These are phyloP conservation scores for Rutstroemia sp. DNA, from an alignment of 2,329 filamentous ascomycete species.

Conservation along the genomic window DNA sequence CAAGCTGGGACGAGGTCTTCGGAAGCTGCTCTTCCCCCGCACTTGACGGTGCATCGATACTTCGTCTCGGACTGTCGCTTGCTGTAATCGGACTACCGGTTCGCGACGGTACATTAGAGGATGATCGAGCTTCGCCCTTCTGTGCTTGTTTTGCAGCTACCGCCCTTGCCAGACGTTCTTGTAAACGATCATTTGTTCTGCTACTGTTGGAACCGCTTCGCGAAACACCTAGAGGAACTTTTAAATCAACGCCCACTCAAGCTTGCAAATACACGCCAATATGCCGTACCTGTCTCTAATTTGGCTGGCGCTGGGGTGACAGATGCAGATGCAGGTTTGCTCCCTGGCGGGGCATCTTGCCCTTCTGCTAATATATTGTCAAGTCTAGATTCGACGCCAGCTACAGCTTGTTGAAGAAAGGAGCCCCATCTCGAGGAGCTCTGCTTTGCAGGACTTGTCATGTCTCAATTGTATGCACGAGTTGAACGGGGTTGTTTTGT, in stretches of 20 bases:
- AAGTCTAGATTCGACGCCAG: conserved; percentile 85
- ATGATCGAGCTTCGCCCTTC: conserved; percentile 39
- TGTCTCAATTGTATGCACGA: conserved; percentile 9
- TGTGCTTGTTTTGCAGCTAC: conserved; percentile 61
- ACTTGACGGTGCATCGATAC: conserved; percentile 34
- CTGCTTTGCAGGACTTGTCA: conserved; percentile 32
- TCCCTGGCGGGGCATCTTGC: conserved; percentile 37
- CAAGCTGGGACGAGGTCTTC: background rate
- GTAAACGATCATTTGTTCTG: conserved; percentile 70
- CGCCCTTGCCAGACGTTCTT: conserved; percentile 83
- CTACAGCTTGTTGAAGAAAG: conserved; percentile 83
- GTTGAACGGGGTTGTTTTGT: background rate
- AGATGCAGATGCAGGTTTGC: conserved; percentile 31
- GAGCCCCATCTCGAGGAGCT: conserved; percentile 65
- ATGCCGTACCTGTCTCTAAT: conserved; percentile 31
- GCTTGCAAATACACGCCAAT: no score
- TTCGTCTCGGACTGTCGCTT: conserved; percentile 35
- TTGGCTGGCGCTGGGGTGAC: conserved; percentile 30
- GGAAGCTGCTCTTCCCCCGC: conserved; percentile 6
- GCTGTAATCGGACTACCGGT: conserved; percentile 44
- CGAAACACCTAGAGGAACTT: conserved; percentile 38
- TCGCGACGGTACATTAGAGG: conserved; percentile 41
- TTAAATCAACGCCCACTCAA: background rate
- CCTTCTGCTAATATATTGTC: conserved; percentile 87
- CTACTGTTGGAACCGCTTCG: conserved; percentile 57